A percentile compares a stretch with the other conserved stretches of the same genome.
phyloP scores from a whole-genome alignment of 1,139 yeast species.

The Suhomyces maxii region DNA sequence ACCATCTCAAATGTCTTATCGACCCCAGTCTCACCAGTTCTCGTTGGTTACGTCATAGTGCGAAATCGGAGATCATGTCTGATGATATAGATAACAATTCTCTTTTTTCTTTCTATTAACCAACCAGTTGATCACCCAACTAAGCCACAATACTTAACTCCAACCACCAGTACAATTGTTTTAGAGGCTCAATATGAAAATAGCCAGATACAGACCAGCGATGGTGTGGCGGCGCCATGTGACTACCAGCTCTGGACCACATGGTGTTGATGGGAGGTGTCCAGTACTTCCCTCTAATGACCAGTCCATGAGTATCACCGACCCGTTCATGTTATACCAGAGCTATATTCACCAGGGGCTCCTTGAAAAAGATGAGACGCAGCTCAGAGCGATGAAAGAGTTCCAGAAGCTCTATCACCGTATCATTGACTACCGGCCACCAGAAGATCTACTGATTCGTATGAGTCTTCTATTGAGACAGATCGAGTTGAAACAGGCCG shows the following conservation, averaged over 20 bases:
- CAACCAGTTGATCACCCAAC: too few relatives aligned
- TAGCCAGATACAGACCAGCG: neutral
- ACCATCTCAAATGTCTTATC: too few relatives aligned
- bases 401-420: constrained; percentile 62
- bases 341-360: constrained; percentile 52
- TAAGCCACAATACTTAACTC: too few relatives aligned
- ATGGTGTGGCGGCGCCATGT: neutral
- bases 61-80: neutral
- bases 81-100: neutral
- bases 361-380: constrained; percentile 55
- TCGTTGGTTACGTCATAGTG: neutral
- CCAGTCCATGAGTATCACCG: constrained; percentile 50
- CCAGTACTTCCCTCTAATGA: constrained; percentile 15
- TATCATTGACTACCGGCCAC: constrained; percentile 60
- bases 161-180: too few relatives aligned
- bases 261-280: constrained; percentile 43
- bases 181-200: too few relatives aligned
- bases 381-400: constrained; percentile 63
- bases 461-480: constrained; percentile 50
- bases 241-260: constrained; percentile 19
- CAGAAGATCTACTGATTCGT: constrained; percentile 48
- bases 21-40: too few relatives aligned
- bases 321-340: constrained; percentile 61
- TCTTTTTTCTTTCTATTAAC: too few relatives aligned
- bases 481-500: constrained; percentile 42